A percentile compares a stretch with the other conserved stretches of the same genome.
These are phyloP conservation scores for Rhizodiscina lignyota DNA, from an alignment of 495 filamentous ascomycete species.

Conservation along the genomic window DNA sequence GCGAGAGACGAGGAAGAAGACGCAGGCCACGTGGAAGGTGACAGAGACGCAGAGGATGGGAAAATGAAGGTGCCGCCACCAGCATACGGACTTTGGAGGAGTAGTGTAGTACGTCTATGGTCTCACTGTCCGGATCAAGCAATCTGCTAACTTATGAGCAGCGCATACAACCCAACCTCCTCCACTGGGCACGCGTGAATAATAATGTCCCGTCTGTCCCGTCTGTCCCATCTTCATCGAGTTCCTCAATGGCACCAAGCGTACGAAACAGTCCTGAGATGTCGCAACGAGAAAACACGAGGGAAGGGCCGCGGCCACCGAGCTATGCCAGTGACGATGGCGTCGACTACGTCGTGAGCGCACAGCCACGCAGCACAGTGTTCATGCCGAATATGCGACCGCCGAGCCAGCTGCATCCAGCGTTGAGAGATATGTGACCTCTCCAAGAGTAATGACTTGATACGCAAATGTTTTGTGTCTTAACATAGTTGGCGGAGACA, in stretches of 20 bases:
- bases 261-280: too few relatives aligned
- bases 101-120: conserved; percentile 51
- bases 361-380: conserved; percentile 32
- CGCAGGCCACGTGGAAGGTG: conserved; percentile 1
- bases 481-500: too few relatives aligned
- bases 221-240: neutral
- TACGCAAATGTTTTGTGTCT: too few relatives aligned
- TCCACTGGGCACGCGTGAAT: conserved; percentile 59
- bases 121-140: conserved; percentile 1
- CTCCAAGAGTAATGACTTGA: too few relatives aligned
- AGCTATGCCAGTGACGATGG: conserved; percentile 60
- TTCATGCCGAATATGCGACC: neutral
- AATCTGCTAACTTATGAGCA: conserved; percentile 11
- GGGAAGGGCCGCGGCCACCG: conserved; percentile 35
- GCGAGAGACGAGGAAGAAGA: conserved; percentile 4
- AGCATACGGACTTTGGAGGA: conserved; percentile 75
- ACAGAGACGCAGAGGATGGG: conserved; percentile 10
- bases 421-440: neutral
- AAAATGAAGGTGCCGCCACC: conserved; percentile 49
- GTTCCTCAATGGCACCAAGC: neutral
- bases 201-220: conserved; percentile 4
- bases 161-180: conserved; percentile 62
- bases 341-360: conserved; percentile 48
- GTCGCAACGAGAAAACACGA: too few relatives aligned
- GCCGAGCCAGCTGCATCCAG: neutral